phyloP scores from a whole-genome alignment of 495 filamentous ascomycete genomes.

The Neurospora tetraspora region DNA sequence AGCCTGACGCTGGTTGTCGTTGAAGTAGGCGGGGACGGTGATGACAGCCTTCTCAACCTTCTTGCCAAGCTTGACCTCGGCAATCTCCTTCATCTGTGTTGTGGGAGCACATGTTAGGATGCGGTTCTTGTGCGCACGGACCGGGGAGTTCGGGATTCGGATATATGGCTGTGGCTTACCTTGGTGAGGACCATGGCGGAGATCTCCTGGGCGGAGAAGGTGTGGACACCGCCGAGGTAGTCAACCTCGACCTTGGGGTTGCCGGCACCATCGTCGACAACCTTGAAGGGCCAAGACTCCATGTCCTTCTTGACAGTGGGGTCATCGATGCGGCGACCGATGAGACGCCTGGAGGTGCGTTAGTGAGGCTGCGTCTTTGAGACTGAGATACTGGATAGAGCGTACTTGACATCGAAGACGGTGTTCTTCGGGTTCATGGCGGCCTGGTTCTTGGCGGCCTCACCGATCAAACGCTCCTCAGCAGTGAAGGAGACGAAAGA shows the following conservation, averaged over 20 bases:
- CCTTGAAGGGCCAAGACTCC: slow-evolving; percentile 98
- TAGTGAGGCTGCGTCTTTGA: slow-evolving; percentile 8
- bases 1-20: slow-evolving; percentile 97
- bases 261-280: slow-evolving; percentile 68
- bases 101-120: neutral
- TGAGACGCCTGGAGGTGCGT: slow-evolving; percentile 58
- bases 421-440: slow-evolving; percentile 98
- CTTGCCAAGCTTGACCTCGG: slow-evolving; percentile 90
- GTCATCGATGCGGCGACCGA: slow-evolving; percentile 89
- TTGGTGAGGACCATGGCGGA: slow-evolving; percentile 91
- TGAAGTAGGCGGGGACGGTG: slow-evolving; percentile 99
- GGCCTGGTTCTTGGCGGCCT: slow-evolving; percentile 99
- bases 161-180: slow-evolving; percentile 36
- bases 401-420: slow-evolving; percentile 90
- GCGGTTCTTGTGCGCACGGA: neutral
- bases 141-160: neutral
- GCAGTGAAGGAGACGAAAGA: slow-evolving; percentile 99
- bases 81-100: slow-evolving; percentile 87
- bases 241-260: slow-evolving; percentile 91
- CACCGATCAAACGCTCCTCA: slow-evolving; percentile 95
- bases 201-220: slow-evolving; percentile 95
- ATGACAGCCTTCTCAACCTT: slow-evolving; percentile 98
- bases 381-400: neutral
- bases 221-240: slow-evolving; percentile 89
- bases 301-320: slow-evolving; percentile 96